Evolutionary conservation across 176 grass and related monocot species (phyloP), one percentile per base, ranked within the genome.

Genomic region (Tillandsia fasciculata): DNA sequence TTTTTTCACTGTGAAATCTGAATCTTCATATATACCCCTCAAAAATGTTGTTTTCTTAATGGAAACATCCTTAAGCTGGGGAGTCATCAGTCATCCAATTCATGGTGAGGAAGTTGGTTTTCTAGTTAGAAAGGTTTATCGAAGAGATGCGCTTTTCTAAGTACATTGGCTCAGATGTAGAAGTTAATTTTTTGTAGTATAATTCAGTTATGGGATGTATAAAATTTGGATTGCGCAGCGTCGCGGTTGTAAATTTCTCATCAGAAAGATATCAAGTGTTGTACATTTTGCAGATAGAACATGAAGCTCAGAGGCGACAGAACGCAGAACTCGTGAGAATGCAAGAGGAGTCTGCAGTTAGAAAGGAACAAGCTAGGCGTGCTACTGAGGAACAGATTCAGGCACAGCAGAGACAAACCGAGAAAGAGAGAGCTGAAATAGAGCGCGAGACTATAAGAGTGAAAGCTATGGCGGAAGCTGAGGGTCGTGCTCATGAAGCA

Each of bases 291-390:
- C 85, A 99, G 94, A 67, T 59, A 50, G 89, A 93, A 13, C 84
- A 81, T 70, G 94, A 88, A 67, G 78, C 49, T 61, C 86, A 90
- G 50, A 93, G 87, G 49, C 67, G 17, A 67, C 87, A 82, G 15
- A 87, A 99, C 53, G 79, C 79, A 69, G 94, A 99, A 74, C 87
- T 93, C 66, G 90, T 99, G 54, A 90, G 67, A 70, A 99, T 99
- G 90, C 89, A 99, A 83, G 87, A 99, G 78, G 80, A 83, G 23
- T 85, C 82, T 10, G 56, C 84, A 23, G 1, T 82, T 1, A 85
- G 85, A 70, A 93, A 77, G 80, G 90, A 93, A 81, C 75, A 90
- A 75, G 84, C 72, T 13, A 82, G 90, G 26, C 70, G 70, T 73
- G 87, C 87, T 66, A 90, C 82, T 42, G 84, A 90, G 69, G 72